phyloP scores from a whole-genome alignment of 2,329 filamentous ascomycete species.

The Exophiala viscosa region DNA sequence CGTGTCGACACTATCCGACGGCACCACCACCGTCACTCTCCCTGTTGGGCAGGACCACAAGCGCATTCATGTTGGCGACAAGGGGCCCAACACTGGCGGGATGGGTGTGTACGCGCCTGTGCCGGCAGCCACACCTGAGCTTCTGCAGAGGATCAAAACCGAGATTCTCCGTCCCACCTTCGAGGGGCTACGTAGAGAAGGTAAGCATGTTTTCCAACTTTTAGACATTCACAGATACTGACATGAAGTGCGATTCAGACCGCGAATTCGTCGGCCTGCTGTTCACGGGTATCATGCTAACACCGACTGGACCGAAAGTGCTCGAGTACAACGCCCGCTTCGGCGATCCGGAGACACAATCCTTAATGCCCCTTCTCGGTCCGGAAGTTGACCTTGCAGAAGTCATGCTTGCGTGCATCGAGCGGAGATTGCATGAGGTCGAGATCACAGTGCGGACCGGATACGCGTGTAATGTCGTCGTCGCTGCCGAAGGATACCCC shows the following conservation, averaged over 20 bases:
- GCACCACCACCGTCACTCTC: conserved; percentile 74
- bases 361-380: conserved; percentile 68
- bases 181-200: conserved; percentile 79
- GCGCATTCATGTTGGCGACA: conserved; percentile 83
- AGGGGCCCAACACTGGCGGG: conserved; percentile 89
- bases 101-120: conserved; percentile 97
- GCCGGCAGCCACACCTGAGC: conserved; percentile 67
- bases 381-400: conserved; percentile 78
- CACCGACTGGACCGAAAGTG: conserved; percentile 71
- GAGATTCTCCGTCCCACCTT: conserved; percentile 87
- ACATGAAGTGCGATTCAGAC: no score
- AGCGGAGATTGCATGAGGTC: conserved; percentile 68
- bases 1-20: conserved; percentile 87
- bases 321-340: conserved; percentile 93
- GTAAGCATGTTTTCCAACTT: conserved; percentile 41
- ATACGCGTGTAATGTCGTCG: conserved; percentile 88
- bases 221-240: no score
- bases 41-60: conserved; percentile 97
- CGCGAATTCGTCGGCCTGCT: conserved; percentile 63
- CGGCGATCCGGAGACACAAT: conserved; percentile 89
- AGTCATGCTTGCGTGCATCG: conserved; percentile 80
- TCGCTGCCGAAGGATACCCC: conserved; percentile 88
- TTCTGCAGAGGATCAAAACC: conserved; percentile 73
- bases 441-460: conserved; percentile 63
- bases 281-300: conserved; percentile 94